Percentiles rank a stretch among this genome's conserved stretches.
phyloP scores from a whole-genome alignment of 208 protist species.

The Leishmania aethiopica region DNA sequence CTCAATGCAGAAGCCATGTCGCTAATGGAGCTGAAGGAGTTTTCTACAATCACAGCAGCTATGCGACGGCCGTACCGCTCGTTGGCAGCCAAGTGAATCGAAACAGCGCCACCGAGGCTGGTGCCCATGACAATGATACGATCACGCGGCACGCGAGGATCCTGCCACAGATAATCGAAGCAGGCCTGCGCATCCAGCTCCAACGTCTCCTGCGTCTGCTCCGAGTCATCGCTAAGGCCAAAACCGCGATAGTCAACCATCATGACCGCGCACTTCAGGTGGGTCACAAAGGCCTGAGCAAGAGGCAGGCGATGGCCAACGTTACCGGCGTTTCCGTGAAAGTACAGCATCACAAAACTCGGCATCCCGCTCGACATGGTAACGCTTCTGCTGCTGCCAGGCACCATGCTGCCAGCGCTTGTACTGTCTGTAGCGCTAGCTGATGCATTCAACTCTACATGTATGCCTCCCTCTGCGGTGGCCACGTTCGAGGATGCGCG shows the following conservation, averaged over 20 bases:
- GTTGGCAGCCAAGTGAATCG: conserved; percentile 73
- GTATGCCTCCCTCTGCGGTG: neutral
- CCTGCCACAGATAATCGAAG: conserved; percentile 70
- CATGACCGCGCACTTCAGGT: conserved; percentile 72
- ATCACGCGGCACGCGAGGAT: conserved; percentile 64
- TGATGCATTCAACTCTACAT: neutral
- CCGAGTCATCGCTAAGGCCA: conserved; percentile 63
- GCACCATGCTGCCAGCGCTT: neutral
- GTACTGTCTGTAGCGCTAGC: neutral
- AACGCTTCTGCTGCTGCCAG: neutral
- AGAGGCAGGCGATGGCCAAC: conserved; percentile 86
- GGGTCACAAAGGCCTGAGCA: conserved; percentile 51
- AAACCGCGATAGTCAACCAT: conserved; percentile 94
- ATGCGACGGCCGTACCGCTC: conserved; percentile 49
- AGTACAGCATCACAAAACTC: conserved; percentile 83
- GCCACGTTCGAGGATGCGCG: neutral
- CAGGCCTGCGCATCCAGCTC: conserved; percentile 85
- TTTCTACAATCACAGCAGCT: conserved; percentile 85
- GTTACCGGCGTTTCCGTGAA: conserved; percentile 94
- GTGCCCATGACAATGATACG: conserved; percentile 89
- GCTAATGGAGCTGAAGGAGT: conserved; percentile 90
- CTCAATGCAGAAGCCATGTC: conserved; percentile 74
- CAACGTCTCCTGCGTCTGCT: conserved; percentile 73
- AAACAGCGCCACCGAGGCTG: conserved; percentile 90
- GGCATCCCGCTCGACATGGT: conserved; percentile 11